These are phyloP conservation scores for Sordariomycetes sp. DNA, from an alignment of 2,329 filamentous ascomycete genomes.

Conservation along the genomic window DNA sequence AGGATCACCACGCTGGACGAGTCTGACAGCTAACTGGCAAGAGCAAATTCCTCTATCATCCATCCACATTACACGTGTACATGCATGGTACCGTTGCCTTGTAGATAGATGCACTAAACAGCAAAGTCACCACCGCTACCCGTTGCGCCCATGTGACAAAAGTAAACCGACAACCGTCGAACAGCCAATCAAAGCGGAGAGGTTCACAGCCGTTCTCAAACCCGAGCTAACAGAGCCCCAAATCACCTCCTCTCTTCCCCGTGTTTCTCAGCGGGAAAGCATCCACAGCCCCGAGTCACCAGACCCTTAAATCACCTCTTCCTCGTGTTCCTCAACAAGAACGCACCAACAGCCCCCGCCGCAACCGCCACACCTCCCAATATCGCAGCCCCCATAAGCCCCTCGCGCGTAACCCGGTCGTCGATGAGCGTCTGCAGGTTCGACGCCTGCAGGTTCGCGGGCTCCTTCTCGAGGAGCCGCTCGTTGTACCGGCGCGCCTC, in stretches of 20 bases:
- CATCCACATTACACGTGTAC: background rate
- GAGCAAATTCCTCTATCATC: background rate
- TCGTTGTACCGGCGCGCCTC: slow-evolving; percentile 94
- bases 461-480: slow-evolving; percentile 78
- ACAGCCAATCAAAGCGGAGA: background rate
- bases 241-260: slow-evolving; percentile 40
- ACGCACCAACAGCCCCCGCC: slow-evolving; percentile 81
- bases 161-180: background rate
- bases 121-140: background rate
- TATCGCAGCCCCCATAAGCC: slow-evolving; percentile 86
- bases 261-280: slow-evolving; percentile 72
- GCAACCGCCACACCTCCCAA: slow-evolving; percentile 85
- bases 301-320: slow-evolving; percentile 25
- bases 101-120: background rate
- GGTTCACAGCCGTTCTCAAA: background rate
- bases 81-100: background rate
- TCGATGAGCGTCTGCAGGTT: slow-evolving; percentile 84
- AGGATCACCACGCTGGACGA: background rate
- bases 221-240: background rate
- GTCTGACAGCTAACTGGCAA: background rate
- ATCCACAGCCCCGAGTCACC: slow-evolving; percentile 27
- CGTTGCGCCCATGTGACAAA: background rate
- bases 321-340: slow-evolving; percentile 67
- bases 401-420: slow-evolving; percentile 91
- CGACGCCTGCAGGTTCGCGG: slow-evolving; percentile 76